phyloP scores from a whole-genome alignment of 768 basidiomycete genomes.

The Pleurotus citrinopileatus region DNA sequence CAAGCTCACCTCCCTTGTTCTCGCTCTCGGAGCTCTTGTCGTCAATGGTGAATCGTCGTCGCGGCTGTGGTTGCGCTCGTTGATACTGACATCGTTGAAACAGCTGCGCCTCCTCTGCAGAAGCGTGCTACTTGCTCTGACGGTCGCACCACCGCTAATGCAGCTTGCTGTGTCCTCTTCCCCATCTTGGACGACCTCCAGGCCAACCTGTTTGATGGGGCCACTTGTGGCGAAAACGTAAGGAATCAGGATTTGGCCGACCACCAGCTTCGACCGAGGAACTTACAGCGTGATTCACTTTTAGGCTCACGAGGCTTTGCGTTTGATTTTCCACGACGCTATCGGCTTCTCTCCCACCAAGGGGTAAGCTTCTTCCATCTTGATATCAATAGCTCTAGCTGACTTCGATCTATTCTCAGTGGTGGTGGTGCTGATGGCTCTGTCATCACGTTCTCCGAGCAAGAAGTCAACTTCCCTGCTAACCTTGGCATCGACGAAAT shows the following conservation, averaged over 20 bases:
- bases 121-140: slow-evolving; percentile 25
- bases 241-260: too few relatives aligned
- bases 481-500: slow-evolving; percentile 43
- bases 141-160: slow-evolving; percentile 24
- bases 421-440: slow-evolving; percentile 51
- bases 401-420: slow-evolving; percentile 15
- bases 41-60: neutral
- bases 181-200: slow-evolving; percentile 21
- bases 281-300: neutral
- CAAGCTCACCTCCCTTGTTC: slow-evolving; percentile 2
- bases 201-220: slow-evolving; percentile 23
- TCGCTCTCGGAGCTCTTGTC: neutral
- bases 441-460: slow-evolving; percentile 40
- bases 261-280: neutral
- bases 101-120: neutral
- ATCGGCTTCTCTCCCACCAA: slow-evolving; percentile 36
- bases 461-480: slow-evolving; percentile 39
- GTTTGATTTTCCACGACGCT: slow-evolving; percentile 39
- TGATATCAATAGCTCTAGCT: neutral
- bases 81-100: neutral
- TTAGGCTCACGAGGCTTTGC: slow-evolving; percentile 26
- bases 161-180: slow-evolving; percentile 24
- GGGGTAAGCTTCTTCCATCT: slow-evolving; percentile 11
- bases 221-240: slow-evolving; percentile 28
- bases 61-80: neutral